These are phyloP conservation scores for Aurantiochytrium sp. DNA, from an alignment of 108 stramenopile genomes.

Conservation along the genomic window DNA sequence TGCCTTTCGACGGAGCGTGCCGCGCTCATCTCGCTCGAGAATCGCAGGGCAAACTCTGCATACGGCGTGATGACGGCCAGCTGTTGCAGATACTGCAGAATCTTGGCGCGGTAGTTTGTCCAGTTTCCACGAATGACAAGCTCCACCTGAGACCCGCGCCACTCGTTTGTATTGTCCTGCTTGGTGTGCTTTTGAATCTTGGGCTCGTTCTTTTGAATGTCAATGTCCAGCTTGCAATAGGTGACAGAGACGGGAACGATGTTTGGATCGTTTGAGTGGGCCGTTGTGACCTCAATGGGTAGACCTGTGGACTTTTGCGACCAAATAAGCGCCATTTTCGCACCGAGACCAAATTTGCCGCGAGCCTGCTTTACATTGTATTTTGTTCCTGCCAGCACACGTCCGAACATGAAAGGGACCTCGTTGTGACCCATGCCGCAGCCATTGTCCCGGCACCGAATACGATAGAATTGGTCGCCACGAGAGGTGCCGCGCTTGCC, in stretches of 20 bases:
- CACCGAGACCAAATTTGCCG: slow-evolving; percentile 92
- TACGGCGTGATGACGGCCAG: slow-evolving; percentile 94
- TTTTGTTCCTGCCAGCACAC: slow-evolving; percentile 82
- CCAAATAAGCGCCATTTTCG: slow-evolving; percentile 98
- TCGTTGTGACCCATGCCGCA: slow-evolving; percentile 84
- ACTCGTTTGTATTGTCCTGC: slow-evolving; percentile 26
- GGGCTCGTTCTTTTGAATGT: slow-evolving; percentile 82
- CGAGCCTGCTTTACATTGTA: slow-evolving; percentile 89
- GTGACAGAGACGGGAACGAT: slow-evolving; percentile 43
- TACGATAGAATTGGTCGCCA: slow-evolving; percentile 66
- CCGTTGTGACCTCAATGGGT: slow-evolving; percentile 63
- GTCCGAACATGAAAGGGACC: slow-evolving; percentile 80
- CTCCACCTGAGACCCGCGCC: slow-evolving; percentile 70
- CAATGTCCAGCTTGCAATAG: slow-evolving; percentile 80
- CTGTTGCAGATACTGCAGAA: slow-evolving; percentile 83
- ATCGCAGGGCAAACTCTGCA: slow-evolving; percentile 65
- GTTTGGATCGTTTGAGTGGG: slow-evolving; percentile 19
- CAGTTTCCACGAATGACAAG: slow-evolving; percentile 82
- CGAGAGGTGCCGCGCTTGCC: slow-evolving; percentile 1
- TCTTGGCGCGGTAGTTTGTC: slow-evolving; percentile 75
- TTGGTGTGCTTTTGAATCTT: slow-evolving; percentile 65
- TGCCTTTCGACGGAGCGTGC: slow-evolving; percentile 2
- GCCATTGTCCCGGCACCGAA: slow-evolving; percentile 82
- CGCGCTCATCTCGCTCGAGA: slow-evolving; percentile 34
- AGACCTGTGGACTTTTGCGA: slow-evolving; percentile 81